A percentile compares a stretch with the other conserved stretches of the same genome.
phyloP scores from a whole-genome alignment of 1,139 yeast genomes.

The Diutina scorzettiae region DNA sequence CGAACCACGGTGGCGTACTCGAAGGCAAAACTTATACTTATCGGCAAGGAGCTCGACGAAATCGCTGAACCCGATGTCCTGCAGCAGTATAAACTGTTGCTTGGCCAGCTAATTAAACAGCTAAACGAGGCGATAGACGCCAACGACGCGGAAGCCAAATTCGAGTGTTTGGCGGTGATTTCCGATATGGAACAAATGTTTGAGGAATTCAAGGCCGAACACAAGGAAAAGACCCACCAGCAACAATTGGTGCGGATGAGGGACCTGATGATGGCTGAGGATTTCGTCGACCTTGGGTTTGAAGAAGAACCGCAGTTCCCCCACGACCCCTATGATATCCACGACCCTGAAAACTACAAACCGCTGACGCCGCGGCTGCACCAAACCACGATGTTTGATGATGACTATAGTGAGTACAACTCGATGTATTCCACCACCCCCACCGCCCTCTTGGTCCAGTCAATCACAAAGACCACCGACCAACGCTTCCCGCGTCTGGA shows the following conservation, averaged over 20 bases:
- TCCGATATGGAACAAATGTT: slow-evolving; percentile 54
- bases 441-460: slow-evolving; percentile 29
- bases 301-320: not conserved
- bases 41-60: slow-evolving; percentile 41
- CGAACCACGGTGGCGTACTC: slow-evolving; percentile 41
- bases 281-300: not conserved
- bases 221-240: not conserved
- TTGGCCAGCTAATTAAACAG: slow-evolving; percentile 38
- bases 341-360: slow-evolving; percentile 11
- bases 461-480: slow-evolving; percentile 20
- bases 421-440: slow-evolving; percentile 13
- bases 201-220: slow-evolving; percentile 25
- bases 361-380: slow-evolving; percentile 1
- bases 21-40: slow-evolving; percentile 42
- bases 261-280: not conserved
- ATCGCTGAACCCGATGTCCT: slow-evolving; percentile 27
- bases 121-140: slow-evolving; percentile 36
- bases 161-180: slow-evolving; percentile 49
- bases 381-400: slow-evolving; percentile 4
- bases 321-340: slow-evolving; percentile 6
- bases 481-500: not conserved
- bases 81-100: slow-evolving; percentile 38
- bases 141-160: slow-evolving; percentile 38
- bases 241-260: not conserved
- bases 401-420: not conserved